phyloP scores from a whole-genome alignment of 345 rosid species.

The Leavenworthia alabamica region DNA sequence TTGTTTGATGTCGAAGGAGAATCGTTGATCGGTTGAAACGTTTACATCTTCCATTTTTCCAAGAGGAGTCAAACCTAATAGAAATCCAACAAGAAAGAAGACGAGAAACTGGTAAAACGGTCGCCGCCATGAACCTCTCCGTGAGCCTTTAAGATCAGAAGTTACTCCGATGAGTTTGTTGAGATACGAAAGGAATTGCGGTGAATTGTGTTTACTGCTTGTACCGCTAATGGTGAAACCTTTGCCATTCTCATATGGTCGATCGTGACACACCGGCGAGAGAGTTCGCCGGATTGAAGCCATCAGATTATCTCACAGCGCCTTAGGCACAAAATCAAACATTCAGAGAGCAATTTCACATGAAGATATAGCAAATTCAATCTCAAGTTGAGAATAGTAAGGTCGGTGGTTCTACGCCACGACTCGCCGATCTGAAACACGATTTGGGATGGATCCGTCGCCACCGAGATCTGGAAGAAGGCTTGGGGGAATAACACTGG shows the following conservation, averaged over 20 bases:
- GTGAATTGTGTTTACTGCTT: constrained; percentile 35
- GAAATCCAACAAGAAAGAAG: constrained; percentile 58
- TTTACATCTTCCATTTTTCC: constrained; percentile 48
- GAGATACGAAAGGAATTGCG: constrained; percentile 27
- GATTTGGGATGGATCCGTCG: constrained; percentile 15
- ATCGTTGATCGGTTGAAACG: constrained; percentile 30
- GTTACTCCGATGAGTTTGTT: constrained; percentile 18
- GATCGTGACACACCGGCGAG: constrained; percentile 67
- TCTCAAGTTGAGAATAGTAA: not conserved
- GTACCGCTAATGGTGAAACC: constrained; percentile 27
- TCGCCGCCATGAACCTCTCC: constrained; percentile 51
- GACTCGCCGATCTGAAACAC: constrained; percentile 14
- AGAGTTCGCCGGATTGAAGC: constrained; percentile 90
- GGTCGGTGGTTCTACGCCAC: not conserved
- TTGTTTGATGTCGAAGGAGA: constrained; percentile 63
- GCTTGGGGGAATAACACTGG: too few relatives aligned
- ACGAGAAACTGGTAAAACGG: constrained; percentile 53
- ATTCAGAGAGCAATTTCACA: not conserved
- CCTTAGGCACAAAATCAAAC: constrained; percentile 10
- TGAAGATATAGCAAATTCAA: not conserved
- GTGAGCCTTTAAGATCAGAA: constrained; percentile 34
- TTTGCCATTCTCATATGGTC: constrained; percentile 47
- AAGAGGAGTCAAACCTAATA: constrained; percentile 55
- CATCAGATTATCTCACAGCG: constrained; percentile 33
- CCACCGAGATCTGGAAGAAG: constrained; percentile 21